These are phyloP conservation scores for Ogataea nitratoaversa DNA, from an alignment of 805 yeast species.

Conservation along the genomic window DNA sequence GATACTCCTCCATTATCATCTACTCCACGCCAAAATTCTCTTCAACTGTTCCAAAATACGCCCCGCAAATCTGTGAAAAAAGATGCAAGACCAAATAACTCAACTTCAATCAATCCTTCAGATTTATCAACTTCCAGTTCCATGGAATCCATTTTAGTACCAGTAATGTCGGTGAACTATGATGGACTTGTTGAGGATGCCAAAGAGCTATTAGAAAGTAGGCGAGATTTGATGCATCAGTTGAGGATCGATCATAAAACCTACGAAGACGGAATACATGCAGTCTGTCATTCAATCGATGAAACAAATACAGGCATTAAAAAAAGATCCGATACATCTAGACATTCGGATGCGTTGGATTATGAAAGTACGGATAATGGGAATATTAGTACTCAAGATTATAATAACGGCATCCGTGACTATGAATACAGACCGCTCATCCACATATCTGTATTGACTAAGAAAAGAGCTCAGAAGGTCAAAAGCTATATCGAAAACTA, in stretches of 20 bases:
- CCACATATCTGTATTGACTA: constrained; percentile 33
- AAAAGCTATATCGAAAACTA: constrained; percentile 44
- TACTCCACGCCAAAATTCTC: neutral
- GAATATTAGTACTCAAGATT: neutral
- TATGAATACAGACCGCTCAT: neutral
- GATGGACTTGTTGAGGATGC: constrained; percentile 27
- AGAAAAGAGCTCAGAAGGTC: constrained; percentile 47
- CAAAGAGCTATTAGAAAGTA: constrained; percentile 39
- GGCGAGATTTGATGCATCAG: constrained; percentile 39
- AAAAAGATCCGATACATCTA: too few relatives aligned
- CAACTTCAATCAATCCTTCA: neutral
- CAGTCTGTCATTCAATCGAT: constrained; percentile 4
- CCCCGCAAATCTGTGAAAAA: neutral
- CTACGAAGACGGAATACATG: constrained; percentile 9
- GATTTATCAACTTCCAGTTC: neutral
- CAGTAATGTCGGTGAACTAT: constrained; percentile 2
- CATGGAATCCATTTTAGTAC: neutral
- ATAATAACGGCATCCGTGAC: neutral
- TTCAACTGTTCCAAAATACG: neutral
- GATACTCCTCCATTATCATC: neutral
- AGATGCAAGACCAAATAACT: neutral
- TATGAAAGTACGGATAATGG: neutral
- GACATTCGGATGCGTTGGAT: too few relatives aligned
- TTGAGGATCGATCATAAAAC: constrained; percentile 36
- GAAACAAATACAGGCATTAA: neutral